Evolutionary conservation across 73 alveolate species (phyloP).

Genomic region (Paraurostyla sp.): DNA sequence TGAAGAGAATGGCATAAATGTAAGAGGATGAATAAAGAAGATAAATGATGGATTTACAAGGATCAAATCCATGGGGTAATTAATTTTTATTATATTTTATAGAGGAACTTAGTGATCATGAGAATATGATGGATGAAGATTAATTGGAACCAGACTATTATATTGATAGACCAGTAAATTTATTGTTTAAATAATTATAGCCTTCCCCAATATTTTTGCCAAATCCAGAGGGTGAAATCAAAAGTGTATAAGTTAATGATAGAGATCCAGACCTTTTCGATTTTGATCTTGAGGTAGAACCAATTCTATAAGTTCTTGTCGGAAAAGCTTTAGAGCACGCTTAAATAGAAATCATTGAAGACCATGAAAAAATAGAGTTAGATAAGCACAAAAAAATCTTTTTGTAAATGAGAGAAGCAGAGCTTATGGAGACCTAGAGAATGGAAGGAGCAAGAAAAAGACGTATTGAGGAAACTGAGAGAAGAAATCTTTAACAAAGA

Average conservation of each 20-base stretch:
- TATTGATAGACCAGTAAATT: slow-evolving; percentile 84
- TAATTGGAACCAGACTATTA: slow-evolving; percentile 88
- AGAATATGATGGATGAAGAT: slow-evolving; percentile 77
- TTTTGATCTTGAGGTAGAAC: slow-evolving; percentile 90
- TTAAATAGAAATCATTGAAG: slow-evolving; percentile 97
- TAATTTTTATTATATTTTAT: neutral
- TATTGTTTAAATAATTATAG: neutral
- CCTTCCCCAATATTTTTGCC: slow-evolving; percentile 93
- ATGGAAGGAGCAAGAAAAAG: slow-evolving; percentile 96
- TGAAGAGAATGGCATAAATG: slow-evolving; percentile 31
- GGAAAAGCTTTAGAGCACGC: slow-evolving; percentile 98
- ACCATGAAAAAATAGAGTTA: slow-evolving; percentile 91
- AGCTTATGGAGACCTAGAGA: slow-evolving; percentile 96
- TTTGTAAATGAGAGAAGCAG: slow-evolving; percentile 86
- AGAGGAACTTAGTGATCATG: slow-evolving; percentile 82
- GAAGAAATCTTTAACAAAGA: slow-evolving; percentile 74
- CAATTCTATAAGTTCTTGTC: slow-evolving; percentile 96
- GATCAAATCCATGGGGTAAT: slow-evolving; percentile 67
- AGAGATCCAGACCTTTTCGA: slow-evolving; percentile 76
- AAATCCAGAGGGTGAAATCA: slow-evolving; percentile 85
- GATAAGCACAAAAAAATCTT: slow-evolving; percentile 84
- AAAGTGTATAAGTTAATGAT: slow-evolving; percentile 82
- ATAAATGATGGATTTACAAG: slow-evolving; percentile 35
- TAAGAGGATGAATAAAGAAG: slow-evolving; percentile 66
- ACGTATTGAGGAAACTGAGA: slow-evolving; percentile 89